These are phyloP conservation scores for Nitzschia sp. DNA, from an alignment of 108 stramenopile genomes.

Conservation along the genomic window DNA sequence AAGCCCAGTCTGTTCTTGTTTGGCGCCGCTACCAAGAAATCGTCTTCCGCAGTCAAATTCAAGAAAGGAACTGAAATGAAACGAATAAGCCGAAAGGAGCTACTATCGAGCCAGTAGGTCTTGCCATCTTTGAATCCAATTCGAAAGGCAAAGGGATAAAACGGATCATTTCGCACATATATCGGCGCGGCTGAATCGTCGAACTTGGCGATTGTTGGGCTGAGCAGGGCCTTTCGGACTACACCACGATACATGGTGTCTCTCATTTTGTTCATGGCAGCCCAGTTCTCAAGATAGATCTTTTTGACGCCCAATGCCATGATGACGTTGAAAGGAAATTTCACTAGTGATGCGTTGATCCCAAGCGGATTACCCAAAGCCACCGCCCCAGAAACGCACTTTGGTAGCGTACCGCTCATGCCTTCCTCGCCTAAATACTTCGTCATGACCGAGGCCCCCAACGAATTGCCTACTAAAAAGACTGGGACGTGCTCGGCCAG, in stretches of 20 bases:
- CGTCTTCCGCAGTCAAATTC: slow-evolving; percentile 77
- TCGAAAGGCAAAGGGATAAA: slow-evolving; percentile 60
- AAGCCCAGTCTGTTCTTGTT: slow-evolving; percentile 59
- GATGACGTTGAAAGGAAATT: slow-evolving; percentile 61
- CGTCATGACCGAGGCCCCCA: slow-evolving; percentile 82
- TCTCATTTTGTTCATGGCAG: slow-evolving; percentile 29
- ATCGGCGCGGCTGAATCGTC: slow-evolving; percentile 71
- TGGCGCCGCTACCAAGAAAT: slow-evolving; percentile 68
- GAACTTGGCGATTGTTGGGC: slow-evolving; percentile 61
- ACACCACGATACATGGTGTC: slow-evolving; percentile 54
- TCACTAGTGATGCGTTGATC: slow-evolving; percentile 49
- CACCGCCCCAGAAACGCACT: slow-evolving; percentile 73
- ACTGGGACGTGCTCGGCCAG: slow-evolving; percentile 53
- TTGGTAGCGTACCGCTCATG: slow-evolving; percentile 66
- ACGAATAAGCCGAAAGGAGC: slow-evolving; percentile 63
- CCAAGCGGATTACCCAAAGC: slow-evolving; percentile 79
- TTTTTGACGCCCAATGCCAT: slow-evolving; percentile 76
- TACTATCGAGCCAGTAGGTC: slow-evolving; percentile 74
- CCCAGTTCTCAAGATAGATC: slow-evolving; percentile 54
- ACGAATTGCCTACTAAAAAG: slow-evolving; percentile 74
- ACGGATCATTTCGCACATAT: slow-evolving; percentile 58
- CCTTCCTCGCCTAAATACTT: slow-evolving; percentile 91
- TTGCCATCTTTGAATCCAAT: slow-evolving; percentile 71
- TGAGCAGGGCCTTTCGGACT: slow-evolving; percentile 51
- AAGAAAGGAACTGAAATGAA: slow-evolving; percentile 79